These are phyloP conservation scores for Boletellus sp. DNA, from an alignment of 1,284 basidiomycete genomes.

Conservation along the genomic window DNA sequence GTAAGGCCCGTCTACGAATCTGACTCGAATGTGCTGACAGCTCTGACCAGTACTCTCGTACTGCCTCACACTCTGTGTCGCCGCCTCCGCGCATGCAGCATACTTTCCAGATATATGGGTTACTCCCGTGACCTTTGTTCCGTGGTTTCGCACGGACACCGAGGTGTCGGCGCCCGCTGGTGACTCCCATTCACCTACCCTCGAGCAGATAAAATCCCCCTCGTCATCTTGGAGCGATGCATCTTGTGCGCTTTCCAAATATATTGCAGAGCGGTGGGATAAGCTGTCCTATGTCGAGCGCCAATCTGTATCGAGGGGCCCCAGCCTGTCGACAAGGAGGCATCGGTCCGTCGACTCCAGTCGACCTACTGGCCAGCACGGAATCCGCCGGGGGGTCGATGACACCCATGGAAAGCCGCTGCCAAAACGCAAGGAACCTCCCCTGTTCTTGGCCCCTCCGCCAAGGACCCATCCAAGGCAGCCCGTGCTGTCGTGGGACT, in stretches of 20 bases:
- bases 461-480: constrained; percentile 18
- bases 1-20: constrained; percentile 37
- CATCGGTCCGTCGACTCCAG: constrained; percentile 20
- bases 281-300: constrained; percentile 21
- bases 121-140: constrained; percentile 45
- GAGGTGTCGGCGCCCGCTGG: constrained; percentile 1
- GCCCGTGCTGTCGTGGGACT: constrained; percentile 1
- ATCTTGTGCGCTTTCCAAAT: constrained; percentile 27
- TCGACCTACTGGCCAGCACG: constrained; percentile 35
- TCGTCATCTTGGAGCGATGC: constrained; percentile 10
- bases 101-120: constrained; percentile 48
- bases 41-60: constrained; percentile 47
- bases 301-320: constrained; percentile 14
- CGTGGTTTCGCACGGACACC: constrained; percentile 49
- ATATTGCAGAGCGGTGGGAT: constrained; percentile 32
- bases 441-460: constrained; percentile 9
- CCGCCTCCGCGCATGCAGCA: constrained; percentile 41
- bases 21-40: constrained; percentile 5
- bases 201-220: constrained; percentile 8
- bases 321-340: constrained; percentile 17
- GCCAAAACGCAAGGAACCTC: constrained; percentile 6
- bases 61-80: constrained; percentile 48
- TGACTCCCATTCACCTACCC: constrained; percentile 4
- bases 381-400: constrained; percentile 52
- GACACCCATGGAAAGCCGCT: constrained; percentile 31